Conservation (phyloP, 495 filamentous ascomycete species). For the Paragyromitra xinjiangensis region DNA sequence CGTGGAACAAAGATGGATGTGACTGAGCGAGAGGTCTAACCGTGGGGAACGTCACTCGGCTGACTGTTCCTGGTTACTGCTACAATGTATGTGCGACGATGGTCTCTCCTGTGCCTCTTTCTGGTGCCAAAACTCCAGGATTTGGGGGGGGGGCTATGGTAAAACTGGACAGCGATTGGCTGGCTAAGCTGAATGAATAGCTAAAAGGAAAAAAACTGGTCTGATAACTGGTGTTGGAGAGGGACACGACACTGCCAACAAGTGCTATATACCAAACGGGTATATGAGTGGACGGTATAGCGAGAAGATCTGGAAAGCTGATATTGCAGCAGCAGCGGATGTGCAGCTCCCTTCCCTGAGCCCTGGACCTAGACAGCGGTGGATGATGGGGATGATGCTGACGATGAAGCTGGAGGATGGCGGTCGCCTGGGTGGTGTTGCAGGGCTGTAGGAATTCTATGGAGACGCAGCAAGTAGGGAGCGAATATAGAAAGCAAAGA, state of each 20-base stretch:
- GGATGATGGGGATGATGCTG: constrained; percentile 21
- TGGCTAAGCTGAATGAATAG: constrained; percentile 17
- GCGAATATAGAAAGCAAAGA: constrained; percentile 17
- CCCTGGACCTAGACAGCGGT: constrained; percentile 26
- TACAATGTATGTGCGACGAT: not conserved
- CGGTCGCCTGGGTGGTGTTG: not conserved
- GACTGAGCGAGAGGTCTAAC: constrained; percentile 3
- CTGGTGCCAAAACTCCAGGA: constrained; percentile 6
- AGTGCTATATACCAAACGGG: constrained; percentile 30
- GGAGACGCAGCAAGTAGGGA: constrained; percentile 9
- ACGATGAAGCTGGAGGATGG: constrained; percentile 14
- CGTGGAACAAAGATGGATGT: constrained; percentile 19
- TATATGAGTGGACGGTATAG: constrained; percentile 7
- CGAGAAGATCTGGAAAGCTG: constrained; percentile 10
- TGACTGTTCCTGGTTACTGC: not conserved
- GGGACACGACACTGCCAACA: constrained; percentile 33
- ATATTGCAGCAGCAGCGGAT: constrained; percentile 21
- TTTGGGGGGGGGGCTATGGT: constrained; percentile 2
- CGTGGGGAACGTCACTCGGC: constrained; percentile 9
- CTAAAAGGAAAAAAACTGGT: constrained; percentile 7
- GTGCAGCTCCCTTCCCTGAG: constrained; percentile 3
- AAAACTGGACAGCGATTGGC: not conserved
- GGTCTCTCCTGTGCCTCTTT: constrained; percentile 9
- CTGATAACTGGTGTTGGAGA: constrained; percentile 7
- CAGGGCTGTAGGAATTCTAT: not conserved